Evolutionary conservation across 345 rosid genomes (phyloP), one percentile per base, ranked within the genome.

Genomic region (Citrus cavaleriei): DNA sequence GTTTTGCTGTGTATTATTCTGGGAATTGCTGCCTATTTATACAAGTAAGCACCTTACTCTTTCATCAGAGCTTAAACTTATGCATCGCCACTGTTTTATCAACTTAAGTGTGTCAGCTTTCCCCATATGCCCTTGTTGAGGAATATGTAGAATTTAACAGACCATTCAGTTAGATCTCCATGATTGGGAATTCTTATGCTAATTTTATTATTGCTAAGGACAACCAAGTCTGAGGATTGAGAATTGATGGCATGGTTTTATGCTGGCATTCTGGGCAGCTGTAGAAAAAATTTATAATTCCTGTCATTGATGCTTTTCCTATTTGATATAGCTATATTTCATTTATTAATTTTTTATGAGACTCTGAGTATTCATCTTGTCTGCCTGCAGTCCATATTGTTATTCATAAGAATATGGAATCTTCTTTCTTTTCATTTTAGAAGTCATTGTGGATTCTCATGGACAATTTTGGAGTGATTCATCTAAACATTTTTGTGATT

Each of bases 21-120:
- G 70, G 98, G 99, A 40, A 93, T 94, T n/a, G 98, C 99, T 73
- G 98, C 99, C 80, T 97, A 97, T 81, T 81, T 97, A 61, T 97
- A 97, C 98, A 97, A 97, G 99, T 94, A 90, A 92, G 97, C 54
- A 82, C 78, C 69, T 78, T 37, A 80, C 70, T 55, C 70, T 71
- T 59, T 64, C 32, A 59, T 58, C 37, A 76, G 37, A 42, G 28
- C 68, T 42, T 57, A 27, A 34, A 72, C 32, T 34, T 49, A 28
- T 37, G n/a, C 21, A 5, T 54, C 28, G 51, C 55, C 34, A 2
- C 3, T 5, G 7, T 38, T 40, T 21, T 5, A 13, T 30, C 19
- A 67, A 74, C 77, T 40, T 40, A 10, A 5, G 10, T 40, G 19
- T 49, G 32, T 63, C 25, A 30, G 19, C 61, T 24, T 21, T 70